Percentiles rank a stretch among this genome's conserved stretches.
Conservation (phyloP, 208 protist genomes). For the Trypanosoma vivax region DNA sequence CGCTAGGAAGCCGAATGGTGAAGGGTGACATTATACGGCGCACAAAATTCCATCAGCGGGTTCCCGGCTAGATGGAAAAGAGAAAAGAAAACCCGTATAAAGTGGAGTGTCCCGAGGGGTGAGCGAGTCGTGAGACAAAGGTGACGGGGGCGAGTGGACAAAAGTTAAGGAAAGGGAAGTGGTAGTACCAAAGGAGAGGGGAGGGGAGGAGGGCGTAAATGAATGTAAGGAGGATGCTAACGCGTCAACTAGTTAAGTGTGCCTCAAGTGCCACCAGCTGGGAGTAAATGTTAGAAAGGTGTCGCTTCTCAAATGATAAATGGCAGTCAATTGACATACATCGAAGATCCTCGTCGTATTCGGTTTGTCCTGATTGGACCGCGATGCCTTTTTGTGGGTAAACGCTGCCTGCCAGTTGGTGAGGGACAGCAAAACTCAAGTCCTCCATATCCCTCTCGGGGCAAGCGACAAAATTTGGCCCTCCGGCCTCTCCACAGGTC, state of each 20-base stretch:
- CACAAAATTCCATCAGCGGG: too few relatives aligned
- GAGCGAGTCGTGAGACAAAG: too few relatives aligned
- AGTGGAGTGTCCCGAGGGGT: too few relatives aligned
- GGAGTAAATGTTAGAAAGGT: constrained; percentile 27
- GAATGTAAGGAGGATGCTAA: neutral
- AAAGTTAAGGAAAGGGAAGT: neutral
- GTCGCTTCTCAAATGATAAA: constrained; percentile 58
- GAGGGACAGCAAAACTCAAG: constrained; percentile 21
- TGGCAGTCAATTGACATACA: constrained; percentile 70
- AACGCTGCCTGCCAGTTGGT: constrained; percentile 1
- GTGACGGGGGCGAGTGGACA: too few relatives aligned
- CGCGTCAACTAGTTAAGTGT: constrained; percentile 10
- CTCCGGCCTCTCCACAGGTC: constrained; percentile 13
- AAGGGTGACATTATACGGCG: too few relatives aligned
- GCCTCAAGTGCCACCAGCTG: constrained; percentile 44
- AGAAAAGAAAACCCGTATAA: too few relatives aligned
- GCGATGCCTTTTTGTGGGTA: too few relatives aligned
- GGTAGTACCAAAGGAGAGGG: neutral
- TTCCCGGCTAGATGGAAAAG: too few relatives aligned
- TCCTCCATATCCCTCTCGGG: constrained; percentile 19
- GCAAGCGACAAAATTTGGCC: constrained; percentile 1
- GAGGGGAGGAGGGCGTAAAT: neutral
- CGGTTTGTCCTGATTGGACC: too few relatives aligned
- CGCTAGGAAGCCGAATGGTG: too few relatives aligned
- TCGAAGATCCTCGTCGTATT: constrained; percentile 5